Percentiles rank a stretch among this genome's conserved stretches.
Evolutionary conservation across 139 green algal genomes (phyloP).

Genomic region (Pseudopediastrum boryanum): DNA sequence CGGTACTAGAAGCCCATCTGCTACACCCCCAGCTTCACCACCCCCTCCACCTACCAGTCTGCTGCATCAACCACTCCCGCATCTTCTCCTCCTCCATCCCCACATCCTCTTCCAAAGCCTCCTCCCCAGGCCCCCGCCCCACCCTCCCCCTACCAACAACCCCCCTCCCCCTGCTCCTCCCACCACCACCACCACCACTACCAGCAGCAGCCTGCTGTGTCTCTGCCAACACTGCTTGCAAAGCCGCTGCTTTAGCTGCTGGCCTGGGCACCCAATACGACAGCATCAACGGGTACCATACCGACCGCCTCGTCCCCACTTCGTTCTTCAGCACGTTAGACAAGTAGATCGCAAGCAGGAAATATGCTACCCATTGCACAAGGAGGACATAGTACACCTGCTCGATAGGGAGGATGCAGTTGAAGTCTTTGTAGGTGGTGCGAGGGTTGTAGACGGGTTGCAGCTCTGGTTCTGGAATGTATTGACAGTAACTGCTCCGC

Average conservation of each 20-base stretch:
- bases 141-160: too few species aligned
- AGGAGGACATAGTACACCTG: constrained; percentile 56
- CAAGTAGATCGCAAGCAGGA: constrained; percentile 77
- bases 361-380: constrained; percentile 59
- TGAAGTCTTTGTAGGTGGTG: constrained; percentile 51
- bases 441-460: neutral
- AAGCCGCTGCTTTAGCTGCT: neutral
- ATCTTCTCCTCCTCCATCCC: too few species aligned
- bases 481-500: constrained; percentile 69
- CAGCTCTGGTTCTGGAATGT: constrained; percentile 13
- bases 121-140: too few species aligned
- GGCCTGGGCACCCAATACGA: constrained; percentile 44
- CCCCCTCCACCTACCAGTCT: too few species aligned
- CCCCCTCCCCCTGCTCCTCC: too few species aligned
- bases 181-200: too few species aligned
- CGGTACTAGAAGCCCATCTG: too few species aligned
- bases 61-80: too few species aligned
- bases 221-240: neutral
- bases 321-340: constrained; percentile 79
- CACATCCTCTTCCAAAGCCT: too few species aligned
- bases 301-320: constrained; percentile 32
- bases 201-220: too few species aligned
- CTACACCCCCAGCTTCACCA: too few species aligned
- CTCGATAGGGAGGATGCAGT: constrained; percentile 70
- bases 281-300: constrained; percentile 60